Evolutionary conservation across 306 rosid species (phyloP).

Genomic region (Malus sylvestris): DNA sequence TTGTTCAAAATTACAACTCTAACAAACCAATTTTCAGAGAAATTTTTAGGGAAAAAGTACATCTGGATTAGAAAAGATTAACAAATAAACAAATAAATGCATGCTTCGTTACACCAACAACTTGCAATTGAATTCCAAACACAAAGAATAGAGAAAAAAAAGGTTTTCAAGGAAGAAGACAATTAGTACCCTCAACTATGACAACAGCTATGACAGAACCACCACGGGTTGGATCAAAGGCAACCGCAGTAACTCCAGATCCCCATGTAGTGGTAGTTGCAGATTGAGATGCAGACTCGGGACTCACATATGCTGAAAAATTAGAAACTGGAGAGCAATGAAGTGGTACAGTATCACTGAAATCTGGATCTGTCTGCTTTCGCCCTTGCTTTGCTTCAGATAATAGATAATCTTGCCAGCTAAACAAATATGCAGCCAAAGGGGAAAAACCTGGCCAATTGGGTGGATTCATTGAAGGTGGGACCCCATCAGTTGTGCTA

Average conservation of each 20-base stretch:
- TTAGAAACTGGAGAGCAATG: slow-evolving; percentile 96
- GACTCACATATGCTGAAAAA: slow-evolving; percentile 96
- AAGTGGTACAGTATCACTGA: slow-evolving; percentile 62
- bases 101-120: neutral
- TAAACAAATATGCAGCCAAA: slow-evolving; percentile 84
- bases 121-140: neutral
- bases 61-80: neutral
- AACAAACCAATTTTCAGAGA: neutral
- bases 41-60: neutral
- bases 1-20: neutral
- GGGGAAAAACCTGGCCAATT: slow-evolving; percentile 88
- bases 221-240: slow-evolving; percentile 94
- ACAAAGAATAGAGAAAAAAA: neutral
- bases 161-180: neutral
- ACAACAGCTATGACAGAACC: slow-evolving; percentile 96
- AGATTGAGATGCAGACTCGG: slow-evolving; percentile 96
- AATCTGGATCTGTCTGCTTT: slow-evolving; percentile 60
- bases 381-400: slow-evolving; percentile 70
- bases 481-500: slow-evolving; percentile 56
- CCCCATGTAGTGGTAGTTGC: slow-evolving; percentile 99
- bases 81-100: neutral
- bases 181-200: slow-evolving; percentile 75
- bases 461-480: slow-evolving; percentile 67
- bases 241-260: slow-evolving; percentile 98
- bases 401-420: slow-evolving; percentile 88